Base-by-base conservation (phyloP, 371 early-diverging fungal species). In the Mucor mucedo region DNA sequence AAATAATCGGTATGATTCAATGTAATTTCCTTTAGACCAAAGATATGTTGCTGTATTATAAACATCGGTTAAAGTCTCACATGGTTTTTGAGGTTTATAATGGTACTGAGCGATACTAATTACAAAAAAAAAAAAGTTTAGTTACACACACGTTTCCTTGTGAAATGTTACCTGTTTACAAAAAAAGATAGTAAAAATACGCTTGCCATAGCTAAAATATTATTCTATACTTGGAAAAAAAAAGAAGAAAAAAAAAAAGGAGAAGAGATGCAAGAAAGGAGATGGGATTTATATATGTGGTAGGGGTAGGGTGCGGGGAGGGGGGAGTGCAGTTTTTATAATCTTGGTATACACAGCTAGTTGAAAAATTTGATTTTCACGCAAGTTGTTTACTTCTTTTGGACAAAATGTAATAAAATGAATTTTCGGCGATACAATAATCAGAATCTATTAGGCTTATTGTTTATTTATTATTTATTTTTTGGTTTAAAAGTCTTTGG, bases 1-100 rank as follows among this genome's bases (percentile, higher is more conserved):
- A 58, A 75, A 70, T 9, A 75, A 40, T 9, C 67, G 69, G 52
- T 69, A 75, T 10, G 72, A 52, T 30, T 69, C 69, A 3, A 21
- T 38, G 13, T 72, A 75, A 1, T 63, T 48, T 48, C 44, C 52
- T 21, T 58, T n/a, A 6, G 50, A 38, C 41, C 57, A 72, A 8
- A 69, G 45, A 2, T 49, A 32, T 16, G 58, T 45, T 11, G 61
- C 69, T 10, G 30, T 57, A 10, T 49, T 35, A 32, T 45, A 67
- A 4, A 67, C 45, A 32, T 67, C 67, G 40, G 52, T 44, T 13
- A 67, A 44, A 27, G 67, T 52, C 41, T 62, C 40, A 13, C 62
- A 67, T 54, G 44, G 28, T 9, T 52, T 35, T 9, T n/a, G 44
- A 14, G 49, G 49, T 56, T 50, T 14, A 6, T 35, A 11, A 38